phyloP scores from a whole-genome alignment of 345 rosid genomes.

The Arabidopsis suecica region DNA sequence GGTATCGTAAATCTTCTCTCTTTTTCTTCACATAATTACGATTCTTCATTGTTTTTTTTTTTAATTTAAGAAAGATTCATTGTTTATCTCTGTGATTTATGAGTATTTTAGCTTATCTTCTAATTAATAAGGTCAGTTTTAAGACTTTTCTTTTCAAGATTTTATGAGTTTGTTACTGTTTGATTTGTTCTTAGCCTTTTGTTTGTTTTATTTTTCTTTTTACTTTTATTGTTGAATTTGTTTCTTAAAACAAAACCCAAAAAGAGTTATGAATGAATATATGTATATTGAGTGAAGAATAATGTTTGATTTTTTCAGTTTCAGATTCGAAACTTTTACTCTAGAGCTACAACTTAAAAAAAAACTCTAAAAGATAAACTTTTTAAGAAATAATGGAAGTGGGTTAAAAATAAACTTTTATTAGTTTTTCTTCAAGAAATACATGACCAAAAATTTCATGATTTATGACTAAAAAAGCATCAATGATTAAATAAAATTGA shows the following conservation, averaged over 20 bases:
- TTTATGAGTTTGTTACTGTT: constrained; percentile 15
- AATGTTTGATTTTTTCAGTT: not conserved
- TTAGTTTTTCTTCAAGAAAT: not conserved
- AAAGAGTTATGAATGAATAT: not conserved
- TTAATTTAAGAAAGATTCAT: no score
- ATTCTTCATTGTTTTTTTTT: constrained; percentile 1
- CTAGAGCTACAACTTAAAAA: not conserved
- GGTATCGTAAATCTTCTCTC: constrained; percentile 28
- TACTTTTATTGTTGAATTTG: not conserved
- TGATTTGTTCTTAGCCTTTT: constrained; percentile 2
- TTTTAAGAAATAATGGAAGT: not conserved
- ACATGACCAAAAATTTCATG: not conserved
- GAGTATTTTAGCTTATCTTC: constrained; percentile 24
- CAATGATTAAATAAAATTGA: not conserved
- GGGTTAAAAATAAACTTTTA: not conserved
- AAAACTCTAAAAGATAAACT: not conserved
- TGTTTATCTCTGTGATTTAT: not conserved
- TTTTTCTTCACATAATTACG: not conserved
- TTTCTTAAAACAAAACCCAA: not conserved
- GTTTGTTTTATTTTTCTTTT: not conserved
- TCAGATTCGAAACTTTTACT: not conserved
- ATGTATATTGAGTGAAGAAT: not conserved
- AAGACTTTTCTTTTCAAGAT: constrained; percentile 26
- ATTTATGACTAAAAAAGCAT: not conserved
- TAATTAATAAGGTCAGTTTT: not conserved